A percentile compares a stretch with the other conserved stretches of the same genome.
phyloP scores from a whole-genome alignment of 2,329 filamentous ascomycete genomes.

The Colletotrichum lentis region DNA sequence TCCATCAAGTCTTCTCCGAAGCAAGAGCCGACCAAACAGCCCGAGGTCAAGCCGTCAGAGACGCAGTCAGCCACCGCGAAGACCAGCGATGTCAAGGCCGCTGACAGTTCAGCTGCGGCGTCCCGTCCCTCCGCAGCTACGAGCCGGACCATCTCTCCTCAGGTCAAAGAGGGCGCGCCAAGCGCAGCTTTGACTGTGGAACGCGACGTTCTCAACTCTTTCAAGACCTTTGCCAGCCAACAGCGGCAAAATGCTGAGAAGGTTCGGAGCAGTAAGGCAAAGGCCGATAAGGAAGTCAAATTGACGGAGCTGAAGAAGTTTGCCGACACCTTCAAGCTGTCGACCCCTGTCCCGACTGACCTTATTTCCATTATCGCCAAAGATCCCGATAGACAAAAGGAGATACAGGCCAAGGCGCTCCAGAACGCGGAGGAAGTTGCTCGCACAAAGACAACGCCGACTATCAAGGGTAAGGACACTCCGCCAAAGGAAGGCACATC shows the following conservation, averaged over 20 bases:
- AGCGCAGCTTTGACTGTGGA: constrained; percentile 70
- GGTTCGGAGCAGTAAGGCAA: constrained; percentile 64
- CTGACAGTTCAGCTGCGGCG: constrained; percentile 40
- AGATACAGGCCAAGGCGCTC: constrained; percentile 89
- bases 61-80: constrained; percentile 17
- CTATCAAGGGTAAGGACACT: constrained; percentile 63
- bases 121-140: constrained; percentile 50
- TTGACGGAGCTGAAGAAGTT: constrained; percentile 96
- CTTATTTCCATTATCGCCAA: constrained; percentile 95
- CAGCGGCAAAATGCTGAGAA: constrained; percentile 66
- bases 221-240: constrained; percentile 69
- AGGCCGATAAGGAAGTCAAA: constrained; percentile 87
- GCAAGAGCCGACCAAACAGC: constrained; percentile 18
- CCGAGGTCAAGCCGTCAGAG: constrained; percentile 26
- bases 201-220: constrained; percentile 67
- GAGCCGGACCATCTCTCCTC: constrained; percentile 53
- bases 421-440: constrained; percentile 74
- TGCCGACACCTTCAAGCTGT: constrained; percentile 90
- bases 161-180: constrained; percentile 53
- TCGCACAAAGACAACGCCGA: constrained; percentile 54
- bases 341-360: constrained; percentile 89
- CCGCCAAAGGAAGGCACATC: constrained; percentile 58
- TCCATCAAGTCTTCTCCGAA: constrained; percentile 27
- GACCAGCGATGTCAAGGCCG: constrained; percentile 18
- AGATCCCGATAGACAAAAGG: constrained; percentile 91